Base-by-base conservation (phyloP, 306 rosid species). In the Trifolium dubium region DNA sequence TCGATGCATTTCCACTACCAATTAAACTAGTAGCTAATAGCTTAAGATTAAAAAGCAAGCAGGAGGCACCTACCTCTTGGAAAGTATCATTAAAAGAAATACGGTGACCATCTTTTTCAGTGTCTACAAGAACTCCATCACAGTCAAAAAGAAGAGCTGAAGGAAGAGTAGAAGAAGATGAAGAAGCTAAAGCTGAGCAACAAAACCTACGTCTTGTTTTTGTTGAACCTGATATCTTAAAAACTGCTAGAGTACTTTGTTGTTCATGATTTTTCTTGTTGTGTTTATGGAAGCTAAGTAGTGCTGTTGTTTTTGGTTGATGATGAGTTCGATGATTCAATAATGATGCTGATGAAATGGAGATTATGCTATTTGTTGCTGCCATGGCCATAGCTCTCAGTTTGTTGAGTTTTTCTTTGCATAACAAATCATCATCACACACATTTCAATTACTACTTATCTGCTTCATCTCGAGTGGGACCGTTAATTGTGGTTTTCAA, bases 31-130 rank as follows among this genome's bases (percentile, higher is more conserved):
- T 23, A 23, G 23, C 23, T 23, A 23, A 23, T 23, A 23, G 23
- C 23, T 0, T 23, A 54, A 12, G 40, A 64, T 19, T 66, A 66
- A 66, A 5, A 18, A 65, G 55, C 5, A 18, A 65, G 55, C 5
- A 13, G 5, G 14, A 4, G 3, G 49, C 3, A 89, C 96, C 92
- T 93, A 91, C 98, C 92, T 94, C 98, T 34, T 85, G 70, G 87
- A 94, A 94, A 56, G 97, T 94, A 30, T 94, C 90, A 58, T 94
- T 94, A 79, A 94, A 94, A 23, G 99, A 94, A 46, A 92, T 86
- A 46, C 97, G 92, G 63, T 92, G 99, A 7, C 99, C 99, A 64
- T 94, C 97, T 74, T 94, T 94, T 89, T 94, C 99, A 0, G 97
- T 94, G 62, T 94, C 99, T 0, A 94, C 99, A 15, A 94, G 97